phyloP scores from a whole-genome alignment of 2,329 filamentous ascomycete species.

The Fusarium lyarnte region DNA sequence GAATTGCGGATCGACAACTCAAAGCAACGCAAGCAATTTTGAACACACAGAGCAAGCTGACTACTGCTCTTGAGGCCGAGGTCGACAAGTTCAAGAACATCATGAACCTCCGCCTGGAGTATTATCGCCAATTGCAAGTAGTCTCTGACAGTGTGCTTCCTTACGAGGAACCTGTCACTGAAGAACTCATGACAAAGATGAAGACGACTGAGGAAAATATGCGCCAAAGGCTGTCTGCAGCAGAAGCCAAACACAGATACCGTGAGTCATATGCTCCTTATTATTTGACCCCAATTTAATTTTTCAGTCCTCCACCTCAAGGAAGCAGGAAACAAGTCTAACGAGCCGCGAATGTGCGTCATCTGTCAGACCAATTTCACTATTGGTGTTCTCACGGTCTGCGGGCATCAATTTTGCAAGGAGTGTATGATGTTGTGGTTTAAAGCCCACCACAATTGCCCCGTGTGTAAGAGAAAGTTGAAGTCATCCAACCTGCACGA shows the following conservation, averaged over 20 bases:
- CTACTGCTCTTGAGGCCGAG: conserved; percentile 69
- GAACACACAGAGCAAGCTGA: conserved; percentile 61
- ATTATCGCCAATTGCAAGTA: conserved; percentile 87
- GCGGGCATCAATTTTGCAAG: conserved; percentile 92
- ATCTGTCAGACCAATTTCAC: conserved; percentile 85
- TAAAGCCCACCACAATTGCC: conserved; percentile 77
- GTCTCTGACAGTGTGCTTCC: conserved; percentile 89
- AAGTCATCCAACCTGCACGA: conserved; percentile 77
- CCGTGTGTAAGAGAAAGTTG: conserved; percentile 81
- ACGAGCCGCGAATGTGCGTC: conserved; percentile 77
- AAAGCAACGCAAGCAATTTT: conserved; percentile 65
- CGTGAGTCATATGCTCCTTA: conserved; percentile 50
- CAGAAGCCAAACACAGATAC: conserved; percentile 81
- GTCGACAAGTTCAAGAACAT: conserved; percentile 77
- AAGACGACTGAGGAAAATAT: conserved; percentile 52
- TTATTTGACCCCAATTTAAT: conserved; percentile 11
- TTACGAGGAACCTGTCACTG: conserved; percentile 71
- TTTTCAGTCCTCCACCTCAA: conserved; percentile 61
- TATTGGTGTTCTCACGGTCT: conserved; percentile 83
- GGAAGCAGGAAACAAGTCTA: conserved; percentile 67
- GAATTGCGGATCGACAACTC: conserved; percentile 72
- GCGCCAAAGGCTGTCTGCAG: conserved; percentile 66
- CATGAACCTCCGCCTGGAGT: conserved; percentile 88
- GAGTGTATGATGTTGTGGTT: conserved; percentile 87
- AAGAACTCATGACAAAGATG: conserved; percentile 54